Evolutionary conservation across 2,329 filamentous ascomycete species (phyloP).

Genomic region (Botrytis elliptica): DNA sequence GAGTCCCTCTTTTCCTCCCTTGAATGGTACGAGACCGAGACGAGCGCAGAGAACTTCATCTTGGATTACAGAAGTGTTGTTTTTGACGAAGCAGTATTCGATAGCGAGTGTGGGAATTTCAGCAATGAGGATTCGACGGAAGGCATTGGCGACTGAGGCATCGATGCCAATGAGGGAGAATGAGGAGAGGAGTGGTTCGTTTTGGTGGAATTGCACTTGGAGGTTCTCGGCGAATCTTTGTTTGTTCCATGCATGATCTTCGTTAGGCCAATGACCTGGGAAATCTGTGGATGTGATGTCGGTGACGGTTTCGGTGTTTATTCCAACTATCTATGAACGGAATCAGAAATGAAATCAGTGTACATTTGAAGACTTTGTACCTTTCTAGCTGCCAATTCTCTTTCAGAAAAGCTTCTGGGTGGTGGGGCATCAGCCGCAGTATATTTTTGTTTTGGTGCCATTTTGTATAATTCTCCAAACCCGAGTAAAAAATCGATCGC

Average conservation of each 20-base stretch:
- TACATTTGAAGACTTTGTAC: conserved; percentile 42
- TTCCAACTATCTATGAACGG: conserved; percentile 67
- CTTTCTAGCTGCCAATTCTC: conserved; percentile 60
- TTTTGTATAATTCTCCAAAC: conserved; percentile 2
- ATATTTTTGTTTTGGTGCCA: conserved; percentile 18
- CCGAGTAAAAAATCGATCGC: conserved; percentile 33
- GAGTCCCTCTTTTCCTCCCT: conserved; percentile 73
- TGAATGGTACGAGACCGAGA: conserved; percentile 86
- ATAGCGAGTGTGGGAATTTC: conserved; percentile 95
- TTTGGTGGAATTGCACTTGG: conserved; percentile 79
- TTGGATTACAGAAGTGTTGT: conserved; percentile 97
- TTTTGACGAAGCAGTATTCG: conserved; percentile 87
- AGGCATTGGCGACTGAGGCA: conserved; percentile 91
- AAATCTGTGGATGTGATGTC: conserved; percentile 89
- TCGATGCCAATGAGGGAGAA: conserved; percentile 94
- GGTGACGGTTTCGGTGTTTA: conserved; percentile 87
- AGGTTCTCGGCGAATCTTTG: conserved; percentile 70
- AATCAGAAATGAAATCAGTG: conserved; percentile 17
- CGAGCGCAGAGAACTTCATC: conserved; percentile 93
- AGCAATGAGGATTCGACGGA: conserved; percentile 90
- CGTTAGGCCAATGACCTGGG: conserved; percentile 84
- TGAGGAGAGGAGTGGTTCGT: conserved; percentile 70
- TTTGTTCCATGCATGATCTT: conserved; percentile 79
- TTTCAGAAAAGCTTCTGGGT: conserved; percentile 38
- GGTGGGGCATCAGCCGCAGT: neutral